Evolutionary conservation across 2,329 filamentous ascomycete species (phyloP).

Genomic region (Fusarium acutatum): DNA sequence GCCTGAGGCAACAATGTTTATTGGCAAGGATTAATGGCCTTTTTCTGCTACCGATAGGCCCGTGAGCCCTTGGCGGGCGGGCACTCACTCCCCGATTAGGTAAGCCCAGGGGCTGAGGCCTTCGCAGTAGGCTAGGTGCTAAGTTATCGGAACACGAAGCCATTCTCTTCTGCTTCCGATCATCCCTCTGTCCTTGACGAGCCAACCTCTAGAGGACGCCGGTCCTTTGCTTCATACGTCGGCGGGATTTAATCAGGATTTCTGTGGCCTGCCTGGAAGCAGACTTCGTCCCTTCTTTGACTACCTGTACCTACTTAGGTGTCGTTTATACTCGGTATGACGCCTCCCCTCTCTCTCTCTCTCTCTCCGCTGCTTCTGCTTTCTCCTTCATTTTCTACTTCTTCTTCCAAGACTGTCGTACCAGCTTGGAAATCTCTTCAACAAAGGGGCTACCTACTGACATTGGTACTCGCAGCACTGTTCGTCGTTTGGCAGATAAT

Average conservation of each 20-base stretch:
- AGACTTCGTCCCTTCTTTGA: slow-evolving; percentile 48
- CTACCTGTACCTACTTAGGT: slow-evolving; percentile 21
- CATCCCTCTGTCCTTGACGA: slow-evolving; percentile 34
- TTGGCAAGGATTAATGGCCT: slow-evolving; percentile 22
- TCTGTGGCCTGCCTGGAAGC: slow-evolving; percentile 51
- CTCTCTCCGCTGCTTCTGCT: background rate
- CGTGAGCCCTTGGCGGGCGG: slow-evolving; percentile 19
- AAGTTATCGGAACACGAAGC: slow-evolving; percentile 31
- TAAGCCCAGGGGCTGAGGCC: slow-evolving; percentile 42
- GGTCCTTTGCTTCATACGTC: slow-evolving; percentile 40
- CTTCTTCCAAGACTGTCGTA: slow-evolving; percentile 27
- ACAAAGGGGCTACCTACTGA: slow-evolving; percentile 29
- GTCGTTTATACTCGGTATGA: slow-evolving; percentile 43
- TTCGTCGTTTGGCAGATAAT: slow-evolving; percentile 45
- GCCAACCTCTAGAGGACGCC: slow-evolving; percentile 40
- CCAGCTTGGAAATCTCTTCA: slow-evolving; percentile 12
- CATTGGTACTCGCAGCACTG: slow-evolving; percentile 23
- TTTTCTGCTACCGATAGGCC: slow-evolving; percentile 15
- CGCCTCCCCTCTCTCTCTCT: background rate
- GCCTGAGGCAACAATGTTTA: slow-evolving; percentile 36
- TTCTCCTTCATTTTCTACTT: background rate
- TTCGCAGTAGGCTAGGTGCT: slow-evolving; percentile 8
- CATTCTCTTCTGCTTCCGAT: slow-evolving; percentile 32
- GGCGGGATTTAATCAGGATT: slow-evolving; percentile 42
- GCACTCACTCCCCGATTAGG: slow-evolving; percentile 26